Conservation (phyloP, 2,329 filamentous ascomycete species). For the Aspergillus calidoustus region DNA sequence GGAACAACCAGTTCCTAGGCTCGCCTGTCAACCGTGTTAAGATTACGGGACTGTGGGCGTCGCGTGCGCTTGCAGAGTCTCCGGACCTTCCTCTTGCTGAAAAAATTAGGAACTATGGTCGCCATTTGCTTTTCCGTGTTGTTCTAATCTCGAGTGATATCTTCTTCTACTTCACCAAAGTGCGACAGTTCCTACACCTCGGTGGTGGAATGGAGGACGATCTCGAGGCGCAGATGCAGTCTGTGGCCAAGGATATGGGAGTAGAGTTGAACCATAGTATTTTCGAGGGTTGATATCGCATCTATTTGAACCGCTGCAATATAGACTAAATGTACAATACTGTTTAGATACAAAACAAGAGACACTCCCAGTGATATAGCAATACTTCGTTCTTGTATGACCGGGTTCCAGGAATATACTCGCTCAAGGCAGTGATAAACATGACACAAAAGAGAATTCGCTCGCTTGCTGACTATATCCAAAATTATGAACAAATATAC, state of each 20-base stretch:
- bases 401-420: background rate
- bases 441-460: background rate
- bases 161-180: conserved; percentile 78
- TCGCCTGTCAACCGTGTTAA: conserved; percentile 90
- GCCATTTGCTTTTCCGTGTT: conserved; percentile 79
- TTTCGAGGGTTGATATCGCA: conserved; percentile 71
- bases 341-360: background rate
- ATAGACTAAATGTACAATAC: conserved; percentile 16
- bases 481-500: conserved; percentile 11
- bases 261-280: conserved; percentile 86
- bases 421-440: background rate
- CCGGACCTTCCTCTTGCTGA: conserved; percentile 65
- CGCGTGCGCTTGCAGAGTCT: conserved; percentile 77
- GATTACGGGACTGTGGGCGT: conserved; percentile 91
- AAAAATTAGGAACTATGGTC: conserved; percentile 70
- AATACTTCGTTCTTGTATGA: background rate
- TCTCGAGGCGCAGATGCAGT: conserved; percentile 84
- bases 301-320: conserved; percentile 2
- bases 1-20: conserved; percentile 88
- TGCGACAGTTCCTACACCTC: conserved; percentile 75
- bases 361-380: conserved; percentile 1
- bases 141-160: conserved; percentile 79
- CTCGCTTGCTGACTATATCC: conserved; percentile 11
- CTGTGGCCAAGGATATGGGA: conserved; percentile 87
- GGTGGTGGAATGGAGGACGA: conserved; percentile 93